Base-by-base conservation (phyloP, 2,329 filamentous ascomycete genomes). In the Pseudocercospora macadamiae region DNA sequence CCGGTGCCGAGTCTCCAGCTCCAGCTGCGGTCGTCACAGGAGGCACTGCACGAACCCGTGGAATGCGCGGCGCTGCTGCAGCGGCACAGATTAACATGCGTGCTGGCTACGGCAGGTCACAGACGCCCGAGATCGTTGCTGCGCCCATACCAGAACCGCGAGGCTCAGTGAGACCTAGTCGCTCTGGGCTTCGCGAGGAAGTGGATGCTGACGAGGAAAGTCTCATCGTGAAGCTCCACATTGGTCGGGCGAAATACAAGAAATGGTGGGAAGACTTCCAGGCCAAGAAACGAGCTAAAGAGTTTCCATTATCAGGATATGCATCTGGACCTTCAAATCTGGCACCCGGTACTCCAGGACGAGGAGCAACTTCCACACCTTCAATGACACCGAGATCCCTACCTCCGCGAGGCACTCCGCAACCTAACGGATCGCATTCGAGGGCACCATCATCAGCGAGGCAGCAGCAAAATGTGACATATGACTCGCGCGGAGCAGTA, bases 81-180 rank as follows among this genome's bases (percentile, higher is more conserved):
- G 89, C 89, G 42, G 93, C 93, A 3, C 90, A 93, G 71, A 90
- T 91, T 64, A 89, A 93, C 56, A 93, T 97, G 86, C 79, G 84
- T 63, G 88, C 88, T 32, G 89, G 90, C 64, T 73, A 70, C 42
- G 80, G 79, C n/a, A 88, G 95, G 61, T 97, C 93, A 28, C 90
- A 93, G 72, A 97, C 95, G 0, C 95, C 95, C 2, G 95, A 97
- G 44, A 63, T 70, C 14, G 44, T 76, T 80, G 55, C 79, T 83
- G 65, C 88, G 87, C 66, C 87, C 87, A 86, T 90, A 68, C 51
- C 51, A 44, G 91, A 96, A 73, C 85, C 89, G 1, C 82, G 92
- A 68, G 86, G 84, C 6, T 87, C 88, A 4, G 82, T 79, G 6
- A 79, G 86, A 64, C 79, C 84, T 65, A 74, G 79, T 60, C n/a